A percentile compares a stretch with the other conserved stretches of the same genome.
Evolutionary conservation across 768 basidiomycete genomes (phyloP).

Genomic region (Psilocybe cubensis): DNA sequence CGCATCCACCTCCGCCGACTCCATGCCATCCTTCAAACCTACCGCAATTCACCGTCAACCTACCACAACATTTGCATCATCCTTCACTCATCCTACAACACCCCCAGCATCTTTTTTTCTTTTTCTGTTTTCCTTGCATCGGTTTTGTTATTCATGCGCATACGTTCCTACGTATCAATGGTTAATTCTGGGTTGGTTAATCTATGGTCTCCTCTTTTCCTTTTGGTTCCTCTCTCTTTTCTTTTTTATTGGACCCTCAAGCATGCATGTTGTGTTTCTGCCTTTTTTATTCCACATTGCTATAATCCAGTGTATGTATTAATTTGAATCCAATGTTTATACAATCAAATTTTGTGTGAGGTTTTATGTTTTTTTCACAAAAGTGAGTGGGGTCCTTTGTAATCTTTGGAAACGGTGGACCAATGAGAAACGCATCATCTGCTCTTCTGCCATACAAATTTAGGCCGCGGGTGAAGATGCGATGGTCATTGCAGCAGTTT

Average conservation of each 20-base stretch:
- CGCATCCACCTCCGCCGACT: background rate
- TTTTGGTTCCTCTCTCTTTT: background rate
- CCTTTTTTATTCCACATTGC: background rate
- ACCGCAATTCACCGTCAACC: background rate
- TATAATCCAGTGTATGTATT: background rate
- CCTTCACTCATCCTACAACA: background rate
- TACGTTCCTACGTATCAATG: background rate
- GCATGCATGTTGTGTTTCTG: background rate
- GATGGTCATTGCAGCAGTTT: too few relatives aligned
- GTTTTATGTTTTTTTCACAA: too few relatives aligned
- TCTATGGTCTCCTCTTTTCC: background rate
- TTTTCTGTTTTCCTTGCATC: background rate
- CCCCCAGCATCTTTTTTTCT: background rate
- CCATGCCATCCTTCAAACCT: background rate
- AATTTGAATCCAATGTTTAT: background rate
- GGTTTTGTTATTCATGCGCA: background rate
- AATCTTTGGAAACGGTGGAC: background rate
- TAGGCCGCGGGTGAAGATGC: too few relatives aligned
- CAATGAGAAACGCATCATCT: too few relatives aligned
- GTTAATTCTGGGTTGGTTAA: background rate
- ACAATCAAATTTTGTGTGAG: too few relatives aligned
- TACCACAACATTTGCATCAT: background rate
- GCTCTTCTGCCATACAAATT: too few relatives aligned
- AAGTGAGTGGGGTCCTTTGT: background rate
- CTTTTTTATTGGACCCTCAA: background rate